Percentiles rank a stretch among this genome's conserved stretches.
Conservation (phyloP, 176 grass and related monocot species). For the Musa acuminata region DNA sequence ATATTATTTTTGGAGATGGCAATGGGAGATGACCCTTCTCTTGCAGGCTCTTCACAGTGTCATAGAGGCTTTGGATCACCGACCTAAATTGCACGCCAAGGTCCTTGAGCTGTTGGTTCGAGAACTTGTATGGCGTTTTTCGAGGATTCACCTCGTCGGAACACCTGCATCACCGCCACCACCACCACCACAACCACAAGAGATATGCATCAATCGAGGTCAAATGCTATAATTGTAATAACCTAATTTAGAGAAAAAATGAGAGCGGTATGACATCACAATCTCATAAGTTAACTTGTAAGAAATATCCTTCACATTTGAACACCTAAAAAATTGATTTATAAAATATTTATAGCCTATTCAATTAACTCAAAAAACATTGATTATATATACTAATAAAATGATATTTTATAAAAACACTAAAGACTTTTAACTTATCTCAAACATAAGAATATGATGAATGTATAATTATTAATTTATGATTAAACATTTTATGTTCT, state of each 20-base stretch:
- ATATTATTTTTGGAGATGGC: neutral
- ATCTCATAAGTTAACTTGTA: too few relatives aligned
- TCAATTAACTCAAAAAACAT: too few relatives aligned
- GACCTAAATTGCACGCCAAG: slow-evolving; percentile 40
- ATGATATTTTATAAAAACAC: too few relatives aligned
- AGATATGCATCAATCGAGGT: neutral
- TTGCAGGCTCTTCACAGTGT: slow-evolving; percentile 44
- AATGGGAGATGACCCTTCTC: slow-evolving; percentile 39
- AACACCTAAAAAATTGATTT: too few relatives aligned
- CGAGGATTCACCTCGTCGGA: slow-evolving; percentile 48
- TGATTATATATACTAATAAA: too few relatives aligned
- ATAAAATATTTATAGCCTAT: too few relatives aligned
- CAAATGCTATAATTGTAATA: neutral
- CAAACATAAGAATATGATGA: too few relatives aligned
- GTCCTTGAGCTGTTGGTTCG: slow-evolving; percentile 33
- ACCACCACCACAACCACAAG: too few relatives aligned
- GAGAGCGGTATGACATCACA: neutral
- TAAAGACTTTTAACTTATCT: too few relatives aligned
- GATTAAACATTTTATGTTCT: too few relatives aligned
- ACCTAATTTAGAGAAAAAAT: neutral
- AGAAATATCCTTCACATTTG: too few relatives aligned
- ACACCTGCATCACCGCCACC: slow-evolving; percentile 23
- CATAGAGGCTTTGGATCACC: slow-evolving; percentile 37
- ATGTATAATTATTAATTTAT: too few relatives aligned
- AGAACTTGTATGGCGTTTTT: slow-evolving; percentile 46